phyloP scores from a whole-genome alignment of 1,139 yeast genomes.

The Nadsonia commutata region DNA sequence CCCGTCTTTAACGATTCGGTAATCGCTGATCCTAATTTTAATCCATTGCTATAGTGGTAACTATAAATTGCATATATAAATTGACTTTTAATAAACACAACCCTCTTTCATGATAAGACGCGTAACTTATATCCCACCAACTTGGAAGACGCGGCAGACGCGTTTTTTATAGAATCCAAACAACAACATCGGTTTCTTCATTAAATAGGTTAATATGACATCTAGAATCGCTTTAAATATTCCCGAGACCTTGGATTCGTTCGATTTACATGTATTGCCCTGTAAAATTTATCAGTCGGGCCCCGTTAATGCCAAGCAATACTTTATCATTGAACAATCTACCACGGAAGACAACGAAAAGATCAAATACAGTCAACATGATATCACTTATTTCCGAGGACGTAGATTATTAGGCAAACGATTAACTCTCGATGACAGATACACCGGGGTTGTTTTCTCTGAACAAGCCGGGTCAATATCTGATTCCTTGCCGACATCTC shows the following conservation, averaged over 20 bases:
- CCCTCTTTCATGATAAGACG: too few relatives aligned
- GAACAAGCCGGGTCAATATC: slow-evolving; percentile 4
- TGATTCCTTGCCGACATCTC: slow-evolving; percentile 2
- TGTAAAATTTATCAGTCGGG: slow-evolving; percentile 17
- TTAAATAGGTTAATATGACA: too few relatives aligned
- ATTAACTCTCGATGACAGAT: slow-evolving; percentile 10
- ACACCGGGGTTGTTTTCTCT: slow-evolving; percentile 10
- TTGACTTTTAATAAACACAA: too few relatives aligned
- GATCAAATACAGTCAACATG: slow-evolving; percentile 1
- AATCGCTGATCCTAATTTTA: too few relatives aligned
- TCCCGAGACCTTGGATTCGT: background rate
- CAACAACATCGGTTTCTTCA: too few relatives aligned
- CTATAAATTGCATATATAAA: too few relatives aligned
- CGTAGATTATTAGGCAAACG: slow-evolving; percentile 14
- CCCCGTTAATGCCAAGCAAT: slow-evolving; percentile 12
- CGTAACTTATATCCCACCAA: too few relatives aligned
- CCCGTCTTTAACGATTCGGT: too few relatives aligned
- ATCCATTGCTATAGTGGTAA: too few relatives aligned
- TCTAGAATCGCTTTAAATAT: background rate
- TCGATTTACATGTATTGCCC: slow-evolving; percentile 14
- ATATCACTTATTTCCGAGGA: slow-evolving; percentile 16
- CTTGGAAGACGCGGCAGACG: too few relatives aligned
- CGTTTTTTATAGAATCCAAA: too few relatives aligned
- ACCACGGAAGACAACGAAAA: slow-evolving; percentile 4
- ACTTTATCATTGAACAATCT: slow-evolving; percentile 9